Base-by-base conservation (phyloP, 1,284 basidiomycete genomes). In the Puccinia polysora region DNA sequence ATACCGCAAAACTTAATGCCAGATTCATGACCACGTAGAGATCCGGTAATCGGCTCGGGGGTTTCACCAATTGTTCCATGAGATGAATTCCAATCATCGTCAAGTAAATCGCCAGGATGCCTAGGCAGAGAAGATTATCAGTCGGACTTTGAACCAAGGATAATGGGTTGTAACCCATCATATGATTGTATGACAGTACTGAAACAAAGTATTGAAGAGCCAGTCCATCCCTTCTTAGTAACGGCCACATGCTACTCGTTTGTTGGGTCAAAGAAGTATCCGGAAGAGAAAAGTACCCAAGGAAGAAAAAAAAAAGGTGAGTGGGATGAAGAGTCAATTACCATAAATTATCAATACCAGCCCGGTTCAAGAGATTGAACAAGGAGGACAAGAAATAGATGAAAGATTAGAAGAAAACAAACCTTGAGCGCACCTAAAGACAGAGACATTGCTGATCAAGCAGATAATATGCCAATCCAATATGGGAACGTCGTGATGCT, bases 21-120 rank as follows among this genome's bases (percentile, higher is more conserved):
- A 93, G 87, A 78, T 94, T 95, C 40, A 93, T 81, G 1, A 95
- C 90, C 0, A 89, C 82, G 78, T 86, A 95, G 60, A 96, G 80
- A 78, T 96, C 91, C 0, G 92, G 93, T 76, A 91, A 89, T 74
- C 88, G 86, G 7, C 83, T 76, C 2, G 89, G 89, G 20, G 90
- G 85, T 0, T 82, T 70, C 43, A 89, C 69, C 7, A 87, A 34
- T 20, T 85, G 65, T 78, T 95, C 90, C 15, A 87, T 77, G 8
- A 85, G 2, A 76, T 94, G 90, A 6, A 93, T 79, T 0, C 79
- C 59, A 1, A 84, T 30, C 52, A 86, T 86, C 0, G 83, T 82
- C 0, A 80, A 71, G 77, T 93, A 89, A 52, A 85, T 82, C n/a
- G 78, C 77, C 89, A 86, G 86, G 4, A 89, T 74, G 15, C 84